Conservation (phyloP, 2,329 filamentous ascomycete species). For the Aspergillus pseudoviridinutans region DNA sequence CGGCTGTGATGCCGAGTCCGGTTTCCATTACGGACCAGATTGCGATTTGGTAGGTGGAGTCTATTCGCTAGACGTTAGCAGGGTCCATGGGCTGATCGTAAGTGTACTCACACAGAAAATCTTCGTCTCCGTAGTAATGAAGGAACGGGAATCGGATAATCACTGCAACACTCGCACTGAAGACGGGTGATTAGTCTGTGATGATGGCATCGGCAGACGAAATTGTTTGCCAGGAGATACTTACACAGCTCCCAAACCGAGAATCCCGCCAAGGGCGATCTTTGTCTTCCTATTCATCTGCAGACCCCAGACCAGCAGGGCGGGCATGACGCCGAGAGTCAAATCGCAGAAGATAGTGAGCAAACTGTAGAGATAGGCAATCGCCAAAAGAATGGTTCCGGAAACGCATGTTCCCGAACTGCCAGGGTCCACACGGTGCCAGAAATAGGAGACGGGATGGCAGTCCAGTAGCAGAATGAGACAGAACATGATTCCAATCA, state of each 20-base stretch:
- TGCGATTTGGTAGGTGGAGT: conserved; percentile 43
- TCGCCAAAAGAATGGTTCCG: conserved; percentile 45
- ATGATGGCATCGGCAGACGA: neutral
- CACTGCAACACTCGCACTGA: conserved; percentile 23
- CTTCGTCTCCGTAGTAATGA: conserved; percentile 10
- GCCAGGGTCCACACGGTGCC: conserved; percentile 29
- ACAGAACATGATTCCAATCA: conserved; percentile 46
- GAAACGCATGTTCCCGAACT: conserved; percentile 40
- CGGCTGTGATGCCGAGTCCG: conserved; percentile 36
- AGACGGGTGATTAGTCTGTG: neutral
- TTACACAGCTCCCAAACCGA: conserved; percentile 51
- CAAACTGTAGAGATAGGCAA: conserved; percentile 50
- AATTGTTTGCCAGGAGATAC: neutral
- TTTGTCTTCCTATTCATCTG: conserved; percentile 53
- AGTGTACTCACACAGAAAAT: conserved; percentile 24
- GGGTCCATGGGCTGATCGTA: neutral
- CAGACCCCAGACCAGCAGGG: conserved; percentile 52
- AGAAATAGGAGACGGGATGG: conserved; percentile 47
- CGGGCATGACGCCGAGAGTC: conserved; percentile 49
- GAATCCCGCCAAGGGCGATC: conserved; percentile 46
- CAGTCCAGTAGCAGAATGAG: conserved; percentile 52
- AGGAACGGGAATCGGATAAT: conserved; percentile 20
- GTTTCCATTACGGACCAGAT: conserved; percentile 35
- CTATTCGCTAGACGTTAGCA: conserved; percentile 18
- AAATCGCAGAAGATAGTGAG: conserved; percentile 42